Base-by-base conservation (phyloP, 768 basidiomycete species). In the Suillus clintonianus region DNA sequence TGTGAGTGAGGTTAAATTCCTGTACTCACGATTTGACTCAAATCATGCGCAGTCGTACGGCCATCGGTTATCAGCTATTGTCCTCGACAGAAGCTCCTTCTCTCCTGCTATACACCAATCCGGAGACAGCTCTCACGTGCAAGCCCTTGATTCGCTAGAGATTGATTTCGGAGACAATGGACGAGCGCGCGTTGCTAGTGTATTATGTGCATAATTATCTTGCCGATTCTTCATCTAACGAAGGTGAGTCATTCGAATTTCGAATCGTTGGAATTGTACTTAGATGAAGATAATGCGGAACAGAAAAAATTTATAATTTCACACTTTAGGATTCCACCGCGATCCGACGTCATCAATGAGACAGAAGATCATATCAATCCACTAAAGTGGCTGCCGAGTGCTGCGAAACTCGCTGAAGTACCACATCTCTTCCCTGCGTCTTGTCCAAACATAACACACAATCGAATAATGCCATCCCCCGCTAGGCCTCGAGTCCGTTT, bases 151-250 rank as follows among this genome's bases (percentile, higher is more conserved):
- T 3, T 72, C 72, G 27, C 71, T 66, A 15, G 37, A 55, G 24
- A 72, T 90, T 47, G 79, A 76, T 15, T 90, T 90, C 61, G 90
- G 90, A 9, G 87, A 90, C 62, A 71, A 78, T 45, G 77, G 79
- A 54, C 70, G 69, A 51, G 88, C 81, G n/a, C 78, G 74, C 53
- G 72, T 92, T 55, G 71, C 85, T 62, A 84, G 82, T 50, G 81
- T 90, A 54, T 74, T 79, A 53, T 91, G 89, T 58, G 42, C 24
- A 27, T 41, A 27, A 57, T 57, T 56, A 27, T 11, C 32, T 13
- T n/a, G 32, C 51, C 10, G 32, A n/a, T 53, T 34, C 17, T 32
- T 34, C 11, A 34, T 53, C 10, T 51, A 11, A 10, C 51, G 19
- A 53, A 53, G 9, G 51, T 30, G 14, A 37, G 37, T 37, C 37